Percentiles rank a stretch among this genome's conserved stretches.
phyloP scores from a whole-genome alignment of 371 early-diverging fungal species.

The Mortierella sp. region DNA sequence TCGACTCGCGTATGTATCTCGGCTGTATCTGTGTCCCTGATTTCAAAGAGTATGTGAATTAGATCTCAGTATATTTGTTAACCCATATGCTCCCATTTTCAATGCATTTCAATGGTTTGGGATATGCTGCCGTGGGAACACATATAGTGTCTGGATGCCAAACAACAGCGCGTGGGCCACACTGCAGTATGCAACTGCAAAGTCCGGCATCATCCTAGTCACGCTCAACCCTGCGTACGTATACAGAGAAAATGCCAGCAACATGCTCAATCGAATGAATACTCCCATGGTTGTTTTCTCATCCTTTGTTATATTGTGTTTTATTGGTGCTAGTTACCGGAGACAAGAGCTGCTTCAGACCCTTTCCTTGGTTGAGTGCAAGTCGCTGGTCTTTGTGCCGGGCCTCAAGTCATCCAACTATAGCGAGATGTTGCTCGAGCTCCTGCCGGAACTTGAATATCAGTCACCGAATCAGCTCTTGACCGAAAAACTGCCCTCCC shows the following conservation, averaged over 20 bases:
- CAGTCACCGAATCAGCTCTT: conserved; percentile 31
- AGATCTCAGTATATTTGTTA: too few species aligned
- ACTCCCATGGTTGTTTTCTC: too few species aligned
- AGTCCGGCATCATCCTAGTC: conserved; percentile 59
- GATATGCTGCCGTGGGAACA: too few species aligned
- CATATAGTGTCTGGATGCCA: conserved; percentile 59
- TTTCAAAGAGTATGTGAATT: too few species aligned
- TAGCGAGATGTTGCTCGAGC: conserved; percentile 47
- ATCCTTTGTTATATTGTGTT: background rate
- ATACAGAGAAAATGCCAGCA: too few species aligned
- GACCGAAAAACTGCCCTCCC: conserved; percentile 33
- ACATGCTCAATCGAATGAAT: too few species aligned
- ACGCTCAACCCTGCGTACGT: conserved; percentile 60
- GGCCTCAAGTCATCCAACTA: conserved; percentile 56
- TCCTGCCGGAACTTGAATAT: conserved; percentile 43
- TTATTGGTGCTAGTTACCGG: conserved; percentile 30
- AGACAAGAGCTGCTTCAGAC: conserved; percentile 56
- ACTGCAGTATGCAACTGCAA: conserved; percentile 61
- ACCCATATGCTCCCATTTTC: too few species aligned
- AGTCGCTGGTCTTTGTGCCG: conserved; percentile 54
- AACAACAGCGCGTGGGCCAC: conserved; percentile 60
- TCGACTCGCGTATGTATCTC: conserved; percentile 50
- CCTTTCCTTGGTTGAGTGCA: conserved; percentile 52
- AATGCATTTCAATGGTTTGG: too few species aligned
- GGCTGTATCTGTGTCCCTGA: background rate